Evolutionary conservation across 805 yeast genomes (phyloP).

Genomic region (Candida suzukii): DNA sequence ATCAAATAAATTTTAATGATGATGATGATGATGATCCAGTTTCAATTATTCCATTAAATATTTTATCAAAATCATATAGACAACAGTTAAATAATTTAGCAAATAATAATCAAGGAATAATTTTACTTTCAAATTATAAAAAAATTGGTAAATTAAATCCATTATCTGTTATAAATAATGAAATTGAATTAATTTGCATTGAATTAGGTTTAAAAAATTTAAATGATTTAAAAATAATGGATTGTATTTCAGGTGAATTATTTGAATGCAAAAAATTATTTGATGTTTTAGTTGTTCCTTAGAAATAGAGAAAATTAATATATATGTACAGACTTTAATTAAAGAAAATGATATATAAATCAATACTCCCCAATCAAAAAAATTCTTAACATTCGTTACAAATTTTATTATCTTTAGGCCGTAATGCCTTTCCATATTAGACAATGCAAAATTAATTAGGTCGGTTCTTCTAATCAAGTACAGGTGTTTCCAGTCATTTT

Average conservation of each 20-base stretch:
- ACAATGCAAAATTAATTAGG: too few species aligned
- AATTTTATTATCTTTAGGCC: too few species aligned
- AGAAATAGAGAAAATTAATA: not conserved
- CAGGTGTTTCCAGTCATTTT: too few species aligned
- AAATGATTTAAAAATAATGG: constrained; percentile 60
- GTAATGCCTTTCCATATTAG: too few species aligned
- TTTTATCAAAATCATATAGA: constrained; percentile 17
- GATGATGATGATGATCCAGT: constrained; percentile 15
- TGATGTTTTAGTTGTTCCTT: constrained; percentile 50
- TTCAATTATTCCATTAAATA: constrained; percentile 21
- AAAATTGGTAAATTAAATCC: constrained; percentile 48
- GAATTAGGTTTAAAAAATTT: constrained; percentile 58
- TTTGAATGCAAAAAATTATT: constrained; percentile 64
- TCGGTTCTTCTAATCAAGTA: too few species aligned
- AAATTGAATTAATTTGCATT: constrained; percentile 52
- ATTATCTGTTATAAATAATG: constrained; percentile 57
- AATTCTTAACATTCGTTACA: too few species aligned
- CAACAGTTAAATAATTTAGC: constrained; percentile 24
- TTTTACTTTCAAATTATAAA: constrained; percentile 60
- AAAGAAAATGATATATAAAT: too few species aligned
- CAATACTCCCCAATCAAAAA: too few species aligned
- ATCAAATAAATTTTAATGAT: too few species aligned
- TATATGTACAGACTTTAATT: too few species aligned
- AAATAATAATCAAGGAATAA: constrained; percentile 31
- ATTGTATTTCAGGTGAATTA: constrained; percentile 56